Conservation (phyloP, 768 basidiomycete species). For the Gloeostereum incarnatum region DNA sequence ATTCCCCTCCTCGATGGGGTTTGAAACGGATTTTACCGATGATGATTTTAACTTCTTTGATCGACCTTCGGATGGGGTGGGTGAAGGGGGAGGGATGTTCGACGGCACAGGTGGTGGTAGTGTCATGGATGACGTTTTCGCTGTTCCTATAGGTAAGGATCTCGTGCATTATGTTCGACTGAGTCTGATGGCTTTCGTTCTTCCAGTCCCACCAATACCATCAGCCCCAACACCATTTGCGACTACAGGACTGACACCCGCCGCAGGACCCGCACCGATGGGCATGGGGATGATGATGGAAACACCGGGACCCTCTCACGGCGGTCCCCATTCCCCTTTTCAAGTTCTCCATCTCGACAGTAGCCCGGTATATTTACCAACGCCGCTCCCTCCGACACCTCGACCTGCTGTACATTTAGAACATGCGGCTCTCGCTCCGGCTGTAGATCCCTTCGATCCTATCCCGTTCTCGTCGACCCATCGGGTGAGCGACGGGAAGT, state of each 20-base stretch:
- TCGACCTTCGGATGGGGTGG: constrained; percentile 25
- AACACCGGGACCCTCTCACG: constrained; percentile 13
- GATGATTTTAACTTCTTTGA: constrained; percentile 90
- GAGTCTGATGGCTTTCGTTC: constrained; percentile 11
- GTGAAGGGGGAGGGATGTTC: too few relatives aligned
- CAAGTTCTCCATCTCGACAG: too few relatives aligned
- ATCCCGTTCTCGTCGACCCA: constrained; percentile 67
- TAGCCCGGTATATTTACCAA: too few relatives aligned
- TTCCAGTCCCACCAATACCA: constrained; percentile 8
- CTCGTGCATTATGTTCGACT: constrained; percentile 10
- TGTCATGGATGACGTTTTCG: too few relatives aligned
- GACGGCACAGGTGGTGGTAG: too few relatives aligned
- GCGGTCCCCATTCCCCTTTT: constrained; percentile 27
- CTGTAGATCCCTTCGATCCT: constrained; percentile 35
- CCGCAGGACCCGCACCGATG: constrained; percentile 21
- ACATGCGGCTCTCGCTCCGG: constrained; percentile 20
- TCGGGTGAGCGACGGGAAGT: constrained; percentile 62
- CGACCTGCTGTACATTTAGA: constrained; percentile 46
- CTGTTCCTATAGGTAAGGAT: too few relatives aligned
- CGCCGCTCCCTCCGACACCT: constrained; percentile 44
- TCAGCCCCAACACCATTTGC: not conserved
- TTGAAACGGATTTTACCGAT: constrained; percentile 67
- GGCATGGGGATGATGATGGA: constrained; percentile 14
- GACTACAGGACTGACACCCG: constrained; percentile 18
- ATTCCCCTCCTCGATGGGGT: constrained; percentile 24